A percentile compares a stretch with the other conserved stretches of the same genome.
Evolutionary conservation across 495 filamentous ascomycete genomes (phyloP).

Genomic region (Neurospora hispaniola): DNA sequence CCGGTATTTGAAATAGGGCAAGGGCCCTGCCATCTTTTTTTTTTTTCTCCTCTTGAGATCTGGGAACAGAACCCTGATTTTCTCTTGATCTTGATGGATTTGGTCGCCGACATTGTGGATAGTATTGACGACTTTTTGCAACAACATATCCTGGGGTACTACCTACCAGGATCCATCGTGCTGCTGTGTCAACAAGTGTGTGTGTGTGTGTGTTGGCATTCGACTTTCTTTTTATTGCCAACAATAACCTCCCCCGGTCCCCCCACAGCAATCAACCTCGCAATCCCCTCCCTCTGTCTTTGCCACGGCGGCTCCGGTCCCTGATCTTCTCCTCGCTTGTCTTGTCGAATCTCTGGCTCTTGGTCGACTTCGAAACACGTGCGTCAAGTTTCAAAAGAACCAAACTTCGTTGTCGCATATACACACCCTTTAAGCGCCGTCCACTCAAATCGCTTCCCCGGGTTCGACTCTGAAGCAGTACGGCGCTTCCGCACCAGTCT

Average conservation of each 20-base stretch:
- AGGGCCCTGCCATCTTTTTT: neutral
- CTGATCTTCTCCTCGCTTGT: neutral
- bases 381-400: conserved; percentile 10
- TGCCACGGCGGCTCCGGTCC: neutral
- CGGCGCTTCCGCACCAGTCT: conserved; percentile 23
- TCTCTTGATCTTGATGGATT: neutral
- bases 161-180: neutral
- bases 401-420: conserved; percentile 12
- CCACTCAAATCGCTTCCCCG: conserved; percentile 14
- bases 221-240: neutral
- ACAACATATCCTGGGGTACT: neutral
- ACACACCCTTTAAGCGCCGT: conserved; percentile 24
- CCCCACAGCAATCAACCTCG: neutral
- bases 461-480: conserved; percentile 13
- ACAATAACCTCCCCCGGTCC: neutral
- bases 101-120: neutral
- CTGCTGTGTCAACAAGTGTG: neutral
- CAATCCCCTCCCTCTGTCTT: neutral
- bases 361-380: neutral
- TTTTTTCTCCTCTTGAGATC: neutral
- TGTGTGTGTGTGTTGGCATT: neutral
- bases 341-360: conserved; percentile 1
- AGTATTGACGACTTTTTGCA: neutral
- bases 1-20: neutral
- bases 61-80: neutral